Base-by-base conservation (phyloP, 805 yeast species). In the Wickerhamomyces xylosicus region DNA sequence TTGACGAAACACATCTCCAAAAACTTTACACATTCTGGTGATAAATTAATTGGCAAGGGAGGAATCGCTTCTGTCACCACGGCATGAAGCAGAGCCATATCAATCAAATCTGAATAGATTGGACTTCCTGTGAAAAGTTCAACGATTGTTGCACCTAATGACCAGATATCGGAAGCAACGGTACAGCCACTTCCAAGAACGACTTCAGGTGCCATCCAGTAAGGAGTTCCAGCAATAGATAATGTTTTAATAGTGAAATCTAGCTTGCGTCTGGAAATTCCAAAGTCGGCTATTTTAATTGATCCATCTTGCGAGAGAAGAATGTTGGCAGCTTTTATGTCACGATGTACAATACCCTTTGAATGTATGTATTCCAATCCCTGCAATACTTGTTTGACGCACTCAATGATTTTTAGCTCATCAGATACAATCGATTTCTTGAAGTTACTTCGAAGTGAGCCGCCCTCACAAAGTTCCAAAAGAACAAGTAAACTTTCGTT, bases 171-270 rank as follows among this genome's bases (percentile, higher is more conserved):
- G 3, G 95, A 85, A 2, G 94, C 82, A 0, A 90, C 76, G 9
- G 94, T 79, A 2, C 90, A 82, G 3, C 94, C 95, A 51, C 81
- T 84, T 49, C 86, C 78, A 33, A 79, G 67, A 4, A 92, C 83
- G 2, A 94, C 78, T 54, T 92, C 98, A 0, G 98, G 98, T 0
- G 98, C 97, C 96, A 92, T 89, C 97, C 97, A 92, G 55, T 90
- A 84, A 0, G 97, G 95, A 0, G 97, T 86, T 2, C 98, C 98
- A 0, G 74, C 78, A 47, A 72, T 64, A 0, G 79, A 73, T 56
- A 66, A 67, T 47, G 83, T 72, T 39, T 80, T 67, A 45, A 77
- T 56, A 3, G 51, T 47, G 17, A 41, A 51, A 43, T 65, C 71
- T 3, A 95, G 47, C 20, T 82, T 64, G 55, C 82, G 84, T 0